These are phyloP conservation scores for Pythium oligandrum DNA, from an alignment of 352 stramenopile species.

Conservation along the genomic window DNA sequence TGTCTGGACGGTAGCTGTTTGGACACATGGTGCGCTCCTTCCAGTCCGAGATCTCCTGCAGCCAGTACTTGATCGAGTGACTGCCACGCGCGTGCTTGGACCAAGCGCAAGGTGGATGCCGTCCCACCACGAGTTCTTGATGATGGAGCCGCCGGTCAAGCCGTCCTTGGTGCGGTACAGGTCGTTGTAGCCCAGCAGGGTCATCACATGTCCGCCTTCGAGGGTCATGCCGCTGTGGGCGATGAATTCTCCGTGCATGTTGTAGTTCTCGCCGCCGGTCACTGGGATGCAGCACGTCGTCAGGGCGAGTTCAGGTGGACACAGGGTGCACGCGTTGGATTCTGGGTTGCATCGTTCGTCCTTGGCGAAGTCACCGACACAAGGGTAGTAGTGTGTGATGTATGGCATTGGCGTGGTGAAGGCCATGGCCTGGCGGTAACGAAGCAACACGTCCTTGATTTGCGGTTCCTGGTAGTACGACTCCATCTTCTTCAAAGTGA, in stretches of 20 bases:
- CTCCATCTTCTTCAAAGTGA: slow-evolving; percentile 44
- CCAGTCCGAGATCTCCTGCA: slow-evolving; percentile 68
- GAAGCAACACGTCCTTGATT: slow-evolving; percentile 41
- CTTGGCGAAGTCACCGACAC: slow-evolving; percentile 37
- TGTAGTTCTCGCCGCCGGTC: slow-evolving; percentile 42
- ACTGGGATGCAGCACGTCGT: slow-evolving; percentile 55
- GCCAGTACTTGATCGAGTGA: slow-evolving; percentile 66
- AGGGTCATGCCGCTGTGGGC: slow-evolving; percentile 39
- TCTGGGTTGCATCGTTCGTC: slow-evolving; percentile 51
- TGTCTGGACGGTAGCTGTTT: slow-evolving; percentile 65
- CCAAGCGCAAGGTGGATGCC: slow-evolving; percentile 53
- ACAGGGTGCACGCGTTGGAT: slow-evolving; percentile 43
- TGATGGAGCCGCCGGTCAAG: slow-evolving; percentile 59
- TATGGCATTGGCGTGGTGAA: slow-evolving; percentile 53
- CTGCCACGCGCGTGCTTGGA: slow-evolving; percentile 55
- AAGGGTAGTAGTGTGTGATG: slow-evolving; percentile 61
- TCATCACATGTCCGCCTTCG: slow-evolving; percentile 66
- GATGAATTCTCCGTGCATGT: slow-evolving; percentile 68
- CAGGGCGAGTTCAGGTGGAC: slow-evolving; percentile 36
- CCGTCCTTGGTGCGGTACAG: slow-evolving; percentile 53
- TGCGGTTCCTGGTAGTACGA: slow-evolving; percentile 30
- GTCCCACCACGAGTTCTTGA: slow-evolving; percentile 80
- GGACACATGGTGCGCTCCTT: slow-evolving; percentile 63
- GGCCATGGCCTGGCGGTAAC: slow-evolving; percentile 37
- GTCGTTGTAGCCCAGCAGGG: slow-evolving; percentile 64